Evolutionary conservation across 306 rosid species (phyloP).

Genomic region (Cyamopsis tetragonoloba): DNA sequence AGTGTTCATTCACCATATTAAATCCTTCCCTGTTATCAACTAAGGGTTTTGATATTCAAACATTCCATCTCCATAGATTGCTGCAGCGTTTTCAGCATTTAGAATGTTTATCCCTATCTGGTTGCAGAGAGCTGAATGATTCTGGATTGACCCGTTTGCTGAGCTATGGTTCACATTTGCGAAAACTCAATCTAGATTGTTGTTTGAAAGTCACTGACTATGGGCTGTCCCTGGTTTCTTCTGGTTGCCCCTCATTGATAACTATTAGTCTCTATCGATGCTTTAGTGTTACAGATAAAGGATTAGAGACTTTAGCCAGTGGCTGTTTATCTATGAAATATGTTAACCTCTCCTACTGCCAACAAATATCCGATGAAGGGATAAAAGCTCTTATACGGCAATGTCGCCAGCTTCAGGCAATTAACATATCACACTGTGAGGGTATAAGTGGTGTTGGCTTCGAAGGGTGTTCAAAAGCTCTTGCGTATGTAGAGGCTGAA

Average conservation of each 20-base stretch:
- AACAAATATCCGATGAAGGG: constrained; percentile 47
- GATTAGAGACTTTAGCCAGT: constrained; percentile 39
- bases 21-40: constrained; percentile 29
- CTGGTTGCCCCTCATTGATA: constrained; percentile 40
- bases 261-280: constrained; percentile 55
- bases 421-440: constrained; percentile 46
- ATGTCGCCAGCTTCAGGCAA: constrained; percentile 43
- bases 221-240: constrained; percentile 47
- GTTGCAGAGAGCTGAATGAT: constrained; percentile 51
- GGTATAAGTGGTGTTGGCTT: constrained; percentile 45
- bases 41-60: constrained; percentile 14
- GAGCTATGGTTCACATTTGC: constrained; percentile 50
- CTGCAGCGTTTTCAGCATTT: constrained; percentile 56
- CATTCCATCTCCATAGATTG: constrained; percentile 44
- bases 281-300: constrained; percentile 38
- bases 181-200: constrained; percentile 43
- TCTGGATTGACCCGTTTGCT: constrained; percentile 41
- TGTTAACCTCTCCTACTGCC: constrained; percentile 49
- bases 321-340: constrained; percentile 43
- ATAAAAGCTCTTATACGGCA: constrained; percentile 37
- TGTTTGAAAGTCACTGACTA: constrained; percentile 49
- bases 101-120: constrained; percentile 50
- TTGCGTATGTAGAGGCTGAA: constrained; percentile 51
- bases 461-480: constrained; percentile 49
- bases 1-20: constrained; percentile 40